phyloP scores from a whole-genome alignment of 2,329 filamentous ascomycete species.

The Zymoseptoria tritici region DNA sequence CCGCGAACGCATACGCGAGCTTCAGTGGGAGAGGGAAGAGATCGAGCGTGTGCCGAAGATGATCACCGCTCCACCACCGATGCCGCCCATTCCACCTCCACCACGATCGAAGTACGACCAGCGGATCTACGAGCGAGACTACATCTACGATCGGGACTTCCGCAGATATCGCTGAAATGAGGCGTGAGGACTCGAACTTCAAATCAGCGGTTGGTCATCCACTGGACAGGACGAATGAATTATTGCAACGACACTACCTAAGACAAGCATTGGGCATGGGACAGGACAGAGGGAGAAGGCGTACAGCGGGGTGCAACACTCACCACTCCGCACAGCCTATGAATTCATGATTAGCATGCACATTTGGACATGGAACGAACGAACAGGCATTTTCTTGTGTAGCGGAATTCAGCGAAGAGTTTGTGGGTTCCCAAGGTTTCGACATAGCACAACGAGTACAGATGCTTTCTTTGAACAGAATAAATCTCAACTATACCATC shows the following conservation, averaged over 20 bases:
- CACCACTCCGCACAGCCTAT: not conserved
- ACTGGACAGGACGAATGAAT: not conserved
- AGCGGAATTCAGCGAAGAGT: not conserved
- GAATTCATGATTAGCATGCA: not conserved
- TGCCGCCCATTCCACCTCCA: slow-evolving; percentile 38
- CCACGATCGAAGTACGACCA: slow-evolving; percentile 50
- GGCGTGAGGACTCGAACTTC: not conserved
- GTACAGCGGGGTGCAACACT: not conserved
- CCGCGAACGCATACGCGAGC: slow-evolving; percentile 50
- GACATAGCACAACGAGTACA: not conserved
- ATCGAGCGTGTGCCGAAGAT: slow-evolving; percentile 43
- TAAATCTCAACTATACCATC: not conserved
- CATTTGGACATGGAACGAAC: not conserved
- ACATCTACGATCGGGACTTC: slow-evolving; percentile 51
- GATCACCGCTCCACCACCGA: slow-evolving; percentile 22
- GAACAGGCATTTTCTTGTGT: not conserved
- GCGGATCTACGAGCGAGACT: slow-evolving; percentile 59
- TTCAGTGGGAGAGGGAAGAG: slow-evolving; percentile 53
- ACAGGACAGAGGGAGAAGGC: not conserved
- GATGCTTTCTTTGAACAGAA: not conserved
- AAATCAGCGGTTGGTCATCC: not conserved
- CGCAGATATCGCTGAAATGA: slow-evolving; percentile 12
- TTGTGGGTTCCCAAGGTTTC: not conserved
- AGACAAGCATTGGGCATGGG: not conserved
- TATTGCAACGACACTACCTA: not conserved